These are phyloP conservation scores for Heliocybe sulcata DNA, from an alignment of 1,284 basidiomycete genomes.

Conservation along the genomic window DNA sequence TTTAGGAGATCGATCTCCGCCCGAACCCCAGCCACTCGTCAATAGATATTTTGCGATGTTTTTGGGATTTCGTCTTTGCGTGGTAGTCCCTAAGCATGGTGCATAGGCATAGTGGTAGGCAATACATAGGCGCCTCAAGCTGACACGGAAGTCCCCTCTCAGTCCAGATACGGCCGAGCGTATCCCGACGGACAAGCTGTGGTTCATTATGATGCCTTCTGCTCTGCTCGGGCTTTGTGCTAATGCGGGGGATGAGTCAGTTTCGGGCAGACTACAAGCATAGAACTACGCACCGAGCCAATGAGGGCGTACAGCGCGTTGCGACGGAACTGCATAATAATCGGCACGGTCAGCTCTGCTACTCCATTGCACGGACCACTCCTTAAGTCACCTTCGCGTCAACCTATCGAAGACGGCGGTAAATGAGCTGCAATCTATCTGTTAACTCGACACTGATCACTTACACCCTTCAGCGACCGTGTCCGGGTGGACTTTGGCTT, in stretches of 20 bases:
- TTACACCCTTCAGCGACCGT: slow-evolving; percentile 87
- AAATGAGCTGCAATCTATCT: background rate
- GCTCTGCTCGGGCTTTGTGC: slow-evolving; percentile 57
- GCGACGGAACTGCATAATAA: slow-evolving; percentile 65
- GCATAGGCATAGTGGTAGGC: slow-evolving; percentile 9
- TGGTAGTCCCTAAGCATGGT: slow-evolving; percentile 12
- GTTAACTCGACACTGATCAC: slow-evolving; percentile 25
- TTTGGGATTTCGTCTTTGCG: slow-evolving; percentile 7
- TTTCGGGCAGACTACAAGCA: slow-evolving; percentile 1
- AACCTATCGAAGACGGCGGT: slow-evolving; percentile 42
- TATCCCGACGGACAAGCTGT: slow-evolving; percentile 1
- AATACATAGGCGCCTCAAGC: slow-evolving; percentile 9
- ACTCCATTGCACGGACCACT: background rate
- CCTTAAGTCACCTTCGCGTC: slow-evolving; percentile 64
- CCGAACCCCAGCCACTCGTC: background rate
- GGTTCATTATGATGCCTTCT: slow-evolving; percentile 42
- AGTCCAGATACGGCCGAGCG: background rate
- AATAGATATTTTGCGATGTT: background rate
- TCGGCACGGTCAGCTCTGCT: slow-evolving; percentile 4
- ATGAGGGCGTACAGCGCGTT: slow-evolving; percentile 73
- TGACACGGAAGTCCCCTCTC: slow-evolving; percentile 2
- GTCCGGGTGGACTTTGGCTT: slow-evolving; percentile 64
- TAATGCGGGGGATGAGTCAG: slow-evolving; percentile 20
- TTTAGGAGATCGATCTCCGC: background rate
- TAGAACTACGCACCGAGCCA: slow-evolving; percentile 61